phyloP scores from a whole-genome alignment of 176 grass and related monocot genomes.

The maize (Zea mays) region Zm-B73-REFERENCE-NAM-5.0 NC_050105.1:146658501-146659000 shows the following conservation, averaged over 20 bases:
- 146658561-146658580: no score
- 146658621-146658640: no score
- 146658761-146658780: no score
- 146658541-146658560: no score
- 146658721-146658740: not conserved
- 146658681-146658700: slow-evolving; percentile 30
- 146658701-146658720: slow-evolving; percentile 15
- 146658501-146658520: no score
- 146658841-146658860: slow-evolving; percentile 18
- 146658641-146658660: not conserved
- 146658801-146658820: not conserved
- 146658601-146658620: no score
- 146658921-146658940: slow-evolving; percentile 46
- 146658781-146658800: no score
- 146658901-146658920: slow-evolving; percentile 47
- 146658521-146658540: no score
- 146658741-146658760: no score
- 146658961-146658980: not conserved
- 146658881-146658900: slow-evolving; percentile 39
- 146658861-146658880: slow-evolving; percentile 41
- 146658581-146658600: no score
- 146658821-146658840: not conserved
- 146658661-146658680: slow-evolving; percentile 32
- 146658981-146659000: not conserved
- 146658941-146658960: slow-evolving; percentile 33